These are phyloP conservation scores for Periglandula ipomoeae DNA, from an alignment of 2,329 filamentous ascomycete species.

Conservation along the genomic window DNA sequence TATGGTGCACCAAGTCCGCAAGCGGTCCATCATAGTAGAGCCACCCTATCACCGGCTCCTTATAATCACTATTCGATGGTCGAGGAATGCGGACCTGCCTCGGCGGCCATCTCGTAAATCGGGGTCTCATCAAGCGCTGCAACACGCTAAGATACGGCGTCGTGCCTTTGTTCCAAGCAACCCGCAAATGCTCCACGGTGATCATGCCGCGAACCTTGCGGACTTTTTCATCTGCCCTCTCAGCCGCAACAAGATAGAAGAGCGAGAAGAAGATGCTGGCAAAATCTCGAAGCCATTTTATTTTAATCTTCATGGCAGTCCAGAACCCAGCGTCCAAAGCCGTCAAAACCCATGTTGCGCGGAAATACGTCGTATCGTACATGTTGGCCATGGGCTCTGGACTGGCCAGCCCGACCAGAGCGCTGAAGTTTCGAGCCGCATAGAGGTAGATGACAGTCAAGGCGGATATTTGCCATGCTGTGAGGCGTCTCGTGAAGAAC, in stretches of 20 bases:
- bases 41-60: slow-evolving; percentile 76
- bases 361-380: slow-evolving; percentile 86
- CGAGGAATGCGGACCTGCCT: slow-evolving; percentile 76
- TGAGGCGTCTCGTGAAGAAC: slow-evolving; percentile 60
- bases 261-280: slow-evolving; percentile 74
- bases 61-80: slow-evolving; percentile 71
- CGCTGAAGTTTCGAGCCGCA: slow-evolving; percentile 84
- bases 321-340: slow-evolving; percentile 94
- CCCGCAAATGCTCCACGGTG: slow-evolving; percentile 82
- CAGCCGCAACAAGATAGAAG: slow-evolving; percentile 88
- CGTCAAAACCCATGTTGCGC: slow-evolving; percentile 93
- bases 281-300: slow-evolving; percentile 71
- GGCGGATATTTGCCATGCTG: slow-evolving; percentile 82
- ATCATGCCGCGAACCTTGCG: slow-evolving; percentile 78
- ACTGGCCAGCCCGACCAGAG: slow-evolving; percentile 80
- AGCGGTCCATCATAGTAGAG: slow-evolving; percentile 89
- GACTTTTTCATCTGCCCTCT: slow-evolving; percentile 94
- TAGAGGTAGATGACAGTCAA: slow-evolving; percentile 88
- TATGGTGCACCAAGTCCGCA: slow-evolving; percentile 65
- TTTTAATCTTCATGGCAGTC: slow-evolving; percentile 88
- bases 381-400: slow-evolving; percentile 91
- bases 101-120: slow-evolving; percentile 72
- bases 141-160: slow-evolving; percentile 75
- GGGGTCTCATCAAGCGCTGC: slow-evolving; percentile 64
- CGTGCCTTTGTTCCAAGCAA: slow-evolving; percentile 92